Percentiles rank a stretch among this genome's conserved stretches.
phyloP scores from a whole-genome alignment of 345 rosid genomes.

The Cardamine chenopodiifolia region DNA sequence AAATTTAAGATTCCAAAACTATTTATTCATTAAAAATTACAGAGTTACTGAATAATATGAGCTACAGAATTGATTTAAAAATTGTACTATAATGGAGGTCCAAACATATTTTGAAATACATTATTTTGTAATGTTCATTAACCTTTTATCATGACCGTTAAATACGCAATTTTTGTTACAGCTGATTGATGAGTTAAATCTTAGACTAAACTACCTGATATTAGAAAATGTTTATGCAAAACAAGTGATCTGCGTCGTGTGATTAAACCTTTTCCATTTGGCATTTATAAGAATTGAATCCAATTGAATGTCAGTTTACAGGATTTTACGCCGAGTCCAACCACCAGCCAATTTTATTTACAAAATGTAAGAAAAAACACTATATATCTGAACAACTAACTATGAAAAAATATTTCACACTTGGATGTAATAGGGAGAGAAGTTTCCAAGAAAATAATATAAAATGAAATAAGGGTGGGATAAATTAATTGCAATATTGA shows the following conservation, averaged over 20 bases:
- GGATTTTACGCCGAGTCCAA: not conserved
- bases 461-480: not conserved
- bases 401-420: not conserved
- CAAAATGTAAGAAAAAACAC: not conserved
- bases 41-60: too few species aligned
- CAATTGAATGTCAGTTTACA: not conserved
- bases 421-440: not conserved
- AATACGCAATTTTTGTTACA: not conserved
- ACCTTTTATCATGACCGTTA: too few species aligned
- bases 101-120: too few species aligned
- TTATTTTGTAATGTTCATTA: too few species aligned
- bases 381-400: constrained; percentile 1
- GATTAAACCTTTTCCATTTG: not conserved
- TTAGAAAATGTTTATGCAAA: not conserved
- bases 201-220: not conserved
- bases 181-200: not conserved
- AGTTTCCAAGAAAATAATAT: not conserved
- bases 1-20: too few species aligned
- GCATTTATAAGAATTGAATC: not conserved
- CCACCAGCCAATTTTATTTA: not conserved
- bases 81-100: too few species aligned
- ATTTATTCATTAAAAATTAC: too few species aligned
- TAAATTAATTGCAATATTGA: constrained; percentile 14
- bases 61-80: too few species aligned
- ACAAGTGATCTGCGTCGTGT: not conserved